Evolutionary conservation across 1,284 basidiomycete species (phyloP), one percentile per base, ranked within the genome.

Genomic region (Cutaneotrichosporon spelunceum): DNA sequence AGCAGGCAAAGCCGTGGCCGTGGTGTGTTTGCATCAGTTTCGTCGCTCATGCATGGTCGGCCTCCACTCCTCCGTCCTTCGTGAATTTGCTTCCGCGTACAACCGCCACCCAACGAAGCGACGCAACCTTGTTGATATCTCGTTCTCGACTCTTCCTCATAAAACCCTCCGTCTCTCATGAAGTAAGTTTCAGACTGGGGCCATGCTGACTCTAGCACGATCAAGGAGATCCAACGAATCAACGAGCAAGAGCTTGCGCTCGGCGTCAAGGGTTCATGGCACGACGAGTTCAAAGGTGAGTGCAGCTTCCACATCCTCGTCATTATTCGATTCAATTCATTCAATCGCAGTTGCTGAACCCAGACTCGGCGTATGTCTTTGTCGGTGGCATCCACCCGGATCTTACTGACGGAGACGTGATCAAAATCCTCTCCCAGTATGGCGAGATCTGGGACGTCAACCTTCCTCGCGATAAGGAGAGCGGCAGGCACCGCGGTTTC

Each of bases 351-450:
- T 39, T 11, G 26, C 60, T 62, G 33, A 60, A 60, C 7, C 16
- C 69, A 88, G 94, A 97, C 78, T 97, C 93, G 57, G 95, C 95
- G 1, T 97, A 98, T 79, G 83, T 99, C 68, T 96, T 91, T 75
- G 82, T 93, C 60, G 94, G 95, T 52, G 93, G 93, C 27, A 83
- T 97, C 24, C 82, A 88, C 65, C 85, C 82, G 68, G 91, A 93
- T 63, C 82, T 99, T 56, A 97, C 95, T 2, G 96, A 99, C 79
- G 96, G 96, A 64, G 96, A 99, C 76, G 92, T 99, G 26, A 90
- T 99, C 68, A 87, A 93, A 19, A 93, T 99, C 68, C 95, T 98
- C 80, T 98, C 94, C 14, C 96, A 99, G 90, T 94, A 72, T 78
- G 95, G 95, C 26, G 95, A 99, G 77, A 85, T 98, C 27, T 88